Conservation (phyloP, 371 early-diverging fungal genomes). For the Parasitella parasitica region DNA sequence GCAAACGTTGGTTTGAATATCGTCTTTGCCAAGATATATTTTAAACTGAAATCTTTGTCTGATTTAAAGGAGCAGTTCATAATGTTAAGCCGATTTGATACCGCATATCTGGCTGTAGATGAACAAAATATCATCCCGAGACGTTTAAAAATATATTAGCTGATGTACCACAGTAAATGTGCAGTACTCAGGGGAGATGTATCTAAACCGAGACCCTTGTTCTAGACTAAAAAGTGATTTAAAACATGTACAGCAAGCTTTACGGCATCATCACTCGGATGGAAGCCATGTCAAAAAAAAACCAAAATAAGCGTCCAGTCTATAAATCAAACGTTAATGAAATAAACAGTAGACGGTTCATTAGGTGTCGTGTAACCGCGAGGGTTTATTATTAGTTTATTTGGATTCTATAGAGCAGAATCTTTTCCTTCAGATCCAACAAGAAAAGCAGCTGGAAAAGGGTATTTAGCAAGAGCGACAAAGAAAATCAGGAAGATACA, state of each 20-base stretch:
- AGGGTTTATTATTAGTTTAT: neutral
- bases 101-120: too few species aligned
- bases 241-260: neutral
- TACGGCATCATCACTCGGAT: neutral
- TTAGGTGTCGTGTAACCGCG: neutral
- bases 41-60: too few species aligned
- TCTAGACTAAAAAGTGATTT: neutral
- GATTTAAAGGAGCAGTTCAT: too few species aligned
- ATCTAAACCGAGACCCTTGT: too few species aligned
- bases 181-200: too few species aligned
- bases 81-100: too few species aligned
- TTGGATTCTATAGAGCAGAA: neutral
- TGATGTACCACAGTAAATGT: too few species aligned
- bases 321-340: neutral
- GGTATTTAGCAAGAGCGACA: too few species aligned
- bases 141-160: too few species aligned
- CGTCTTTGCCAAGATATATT: too few species aligned
- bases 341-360: neutral
- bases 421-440: neutral
- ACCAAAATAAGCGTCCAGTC: neutral
- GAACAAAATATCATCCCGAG: too few species aligned
- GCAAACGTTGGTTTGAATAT: too few species aligned
- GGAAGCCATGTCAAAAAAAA: neutral
- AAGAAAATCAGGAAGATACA: neutral
- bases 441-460: neutral